A percentile compares a stretch with the other conserved stretches of the same genome.
These are phyloP conservation scores for Apiotrichum domesticum DNA, from an alignment of 1,284 basidiomycete genomes.

Conservation along the genomic window DNA sequence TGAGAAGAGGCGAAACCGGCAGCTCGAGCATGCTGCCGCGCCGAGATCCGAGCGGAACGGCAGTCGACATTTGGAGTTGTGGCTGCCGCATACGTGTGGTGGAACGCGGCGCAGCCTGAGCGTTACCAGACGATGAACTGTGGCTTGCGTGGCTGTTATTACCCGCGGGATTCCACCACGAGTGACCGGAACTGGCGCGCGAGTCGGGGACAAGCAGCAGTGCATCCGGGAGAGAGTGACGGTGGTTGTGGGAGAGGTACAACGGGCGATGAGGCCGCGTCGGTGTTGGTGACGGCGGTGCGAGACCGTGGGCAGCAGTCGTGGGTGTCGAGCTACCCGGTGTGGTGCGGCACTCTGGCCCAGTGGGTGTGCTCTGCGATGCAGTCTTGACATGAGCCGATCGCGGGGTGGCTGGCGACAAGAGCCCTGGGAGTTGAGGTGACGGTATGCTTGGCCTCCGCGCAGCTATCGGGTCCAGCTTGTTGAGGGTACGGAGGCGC, in stretches of 20 bases:
- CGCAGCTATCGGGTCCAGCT: not conserved
- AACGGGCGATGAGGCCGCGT: slow-evolving; percentile 3
- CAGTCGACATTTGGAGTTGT: slow-evolving; percentile 10
- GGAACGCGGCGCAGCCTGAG: not conserved
- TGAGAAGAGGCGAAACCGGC: not conserved
- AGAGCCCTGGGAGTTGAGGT: not conserved
- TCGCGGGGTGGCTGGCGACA: slow-evolving; percentile 10
- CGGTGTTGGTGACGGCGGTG: slow-evolving; percentile 13
- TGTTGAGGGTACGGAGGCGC: slow-evolving; percentile 7
- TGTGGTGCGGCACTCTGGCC: not conserved
- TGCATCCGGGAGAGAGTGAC: not conserved
- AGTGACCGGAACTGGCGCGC: not conserved
- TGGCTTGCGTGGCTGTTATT: not conserved
- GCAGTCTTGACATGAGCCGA: slow-evolving; percentile 7
- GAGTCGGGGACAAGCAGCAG: not conserved
- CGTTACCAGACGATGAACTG: not conserved
- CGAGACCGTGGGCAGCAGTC: not conserved
- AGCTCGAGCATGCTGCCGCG: slow-evolving; percentile 7
- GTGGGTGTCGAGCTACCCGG: slow-evolving; percentile 15
- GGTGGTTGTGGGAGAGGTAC: not conserved
- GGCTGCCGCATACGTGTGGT: slow-evolving; percentile 12
- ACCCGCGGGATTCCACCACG: too few species aligned
- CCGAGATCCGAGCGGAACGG: not conserved
- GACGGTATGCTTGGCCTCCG: not conserved
- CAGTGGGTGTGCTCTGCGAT: slow-evolving; percentile 3